These are phyloP conservation scores for Cladophialophora chaetospira DNA, from an alignment of 2,329 filamentous ascomycete species.

Conservation along the genomic window DNA sequence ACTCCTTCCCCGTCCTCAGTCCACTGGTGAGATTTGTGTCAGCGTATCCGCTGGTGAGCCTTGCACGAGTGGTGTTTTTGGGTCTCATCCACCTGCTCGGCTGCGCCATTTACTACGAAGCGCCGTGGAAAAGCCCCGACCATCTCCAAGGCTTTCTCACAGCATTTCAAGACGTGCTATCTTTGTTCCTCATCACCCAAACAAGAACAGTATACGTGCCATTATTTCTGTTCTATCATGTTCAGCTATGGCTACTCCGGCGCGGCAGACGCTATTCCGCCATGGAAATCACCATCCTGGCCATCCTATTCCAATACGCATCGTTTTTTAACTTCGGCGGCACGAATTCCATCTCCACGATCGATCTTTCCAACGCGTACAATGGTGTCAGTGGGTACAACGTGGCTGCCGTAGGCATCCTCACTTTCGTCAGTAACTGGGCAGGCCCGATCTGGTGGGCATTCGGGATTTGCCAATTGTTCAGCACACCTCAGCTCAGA, in stretches of 20 bases:
- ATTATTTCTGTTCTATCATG: slow-evolving; percentile 73
- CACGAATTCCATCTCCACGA: slow-evolving; percentile 92
- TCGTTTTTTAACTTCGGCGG: slow-evolving; percentile 90
- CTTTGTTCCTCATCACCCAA: slow-evolving; percentile 82
- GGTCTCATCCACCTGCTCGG: slow-evolving; percentile 42
- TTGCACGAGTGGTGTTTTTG: slow-evolving; percentile 55
- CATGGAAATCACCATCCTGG: slow-evolving; percentile 67
- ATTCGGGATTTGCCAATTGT: slow-evolving; percentile 53
- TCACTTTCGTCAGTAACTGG: slow-evolving; percentile 92
- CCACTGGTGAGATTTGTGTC: slow-evolving; percentile 41
- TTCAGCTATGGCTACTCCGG: slow-evolving; percentile 57
- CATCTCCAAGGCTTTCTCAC: slow-evolving; percentile 29
- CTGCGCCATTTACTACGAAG: slow-evolving; percentile 31
- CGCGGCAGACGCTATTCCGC: slow-evolving; percentile 47
- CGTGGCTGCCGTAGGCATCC: slow-evolving; percentile 72
- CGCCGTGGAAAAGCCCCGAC: slow-evolving; percentile 23
- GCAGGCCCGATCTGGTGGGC: slow-evolving; percentile 87
- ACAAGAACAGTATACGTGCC: slow-evolving; percentile 83
- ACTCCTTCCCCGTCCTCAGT: slow-evolving; percentile 38
- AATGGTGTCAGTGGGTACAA: slow-evolving; percentile 86
- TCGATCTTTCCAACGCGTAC: slow-evolving; percentile 92
- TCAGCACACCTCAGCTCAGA: slow-evolving; percentile 14
- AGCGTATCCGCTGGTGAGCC: slow-evolving; percentile 40
- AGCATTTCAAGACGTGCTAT: slow-evolving; percentile 67
- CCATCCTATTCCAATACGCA: slow-evolving; percentile 74